Evolutionary conservation across 441 rosid genomes (phyloP).

Genomic region (Metrosideros polymorpha): DNA sequence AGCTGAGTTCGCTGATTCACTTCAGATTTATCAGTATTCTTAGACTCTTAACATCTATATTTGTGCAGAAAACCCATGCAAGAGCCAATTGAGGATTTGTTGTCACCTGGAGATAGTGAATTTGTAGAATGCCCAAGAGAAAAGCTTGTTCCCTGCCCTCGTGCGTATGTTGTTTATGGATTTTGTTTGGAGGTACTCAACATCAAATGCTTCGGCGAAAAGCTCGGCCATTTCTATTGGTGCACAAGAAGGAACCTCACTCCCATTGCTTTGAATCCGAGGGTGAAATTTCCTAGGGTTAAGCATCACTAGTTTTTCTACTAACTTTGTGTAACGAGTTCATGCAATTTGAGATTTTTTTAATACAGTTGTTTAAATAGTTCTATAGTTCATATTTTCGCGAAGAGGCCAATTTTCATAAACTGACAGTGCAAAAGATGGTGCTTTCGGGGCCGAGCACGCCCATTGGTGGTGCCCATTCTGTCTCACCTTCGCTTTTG

Average conservation of each 20-base stretch:
- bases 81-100: background rate
- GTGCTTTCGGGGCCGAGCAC: constrained; percentile 17
- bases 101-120: background rate
- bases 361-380: background rate
- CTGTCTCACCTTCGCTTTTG: constrained; percentile 14
- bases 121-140: background rate
- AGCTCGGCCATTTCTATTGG: background rate
- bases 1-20: background rate
- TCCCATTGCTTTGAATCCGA: background rate
- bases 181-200: background rate
- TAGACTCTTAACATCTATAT: background rate
- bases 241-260: background rate
- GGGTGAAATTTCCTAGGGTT: background rate
- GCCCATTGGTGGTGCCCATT: constrained; percentile 17
- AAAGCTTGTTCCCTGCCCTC: background rate
- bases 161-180: background rate
- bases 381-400: background rate
- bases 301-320: background rate
- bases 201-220: background rate
- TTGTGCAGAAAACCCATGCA: background rate
- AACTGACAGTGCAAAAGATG: constrained; percentile 9
- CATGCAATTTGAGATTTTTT: background rate
- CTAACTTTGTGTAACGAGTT: background rate
- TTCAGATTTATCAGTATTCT: background rate
- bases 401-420: background rate